A percentile compares a stretch with the other conserved stretches of the same genome.
Evolutionary conservation across 2,329 filamentous ascomycete genomes (phyloP).

Genomic region (Penicillium sp.): DNA sequence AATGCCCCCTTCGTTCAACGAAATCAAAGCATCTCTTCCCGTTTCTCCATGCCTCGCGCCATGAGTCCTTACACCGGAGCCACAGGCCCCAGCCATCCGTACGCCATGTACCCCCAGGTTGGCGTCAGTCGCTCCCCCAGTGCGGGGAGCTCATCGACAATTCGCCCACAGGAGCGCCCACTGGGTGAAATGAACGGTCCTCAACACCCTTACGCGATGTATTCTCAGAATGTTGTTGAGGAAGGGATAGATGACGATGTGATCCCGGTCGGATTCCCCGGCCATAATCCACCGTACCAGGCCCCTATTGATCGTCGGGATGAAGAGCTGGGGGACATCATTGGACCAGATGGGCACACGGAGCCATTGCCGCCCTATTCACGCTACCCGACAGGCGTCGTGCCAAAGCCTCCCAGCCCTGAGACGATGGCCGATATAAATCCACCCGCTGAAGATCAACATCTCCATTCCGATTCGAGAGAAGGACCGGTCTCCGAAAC

Average conservation of each 20-base stretch:
- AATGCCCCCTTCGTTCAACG: conserved; percentile 34
- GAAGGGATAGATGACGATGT: conserved; percentile 46
- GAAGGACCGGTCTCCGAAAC: conserved; percentile 28
- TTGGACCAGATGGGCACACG: conserved; percentile 80
- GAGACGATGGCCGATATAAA: conserved; percentile 28
- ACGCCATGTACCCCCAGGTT: conserved; percentile 77
- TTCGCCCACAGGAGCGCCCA: conserved; percentile 54
- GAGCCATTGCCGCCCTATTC: conserved; percentile 91
- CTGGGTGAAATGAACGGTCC: conserved; percentile 61
- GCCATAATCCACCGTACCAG: conserved; percentile 61
- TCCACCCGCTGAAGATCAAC: conserved; percentile 48
- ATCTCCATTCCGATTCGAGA: conserved; percentile 38
- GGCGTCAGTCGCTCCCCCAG: conserved; percentile 55
- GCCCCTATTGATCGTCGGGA: conserved; percentile 61
- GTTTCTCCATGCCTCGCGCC: conserved; percentile 44
- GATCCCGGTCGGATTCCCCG: conserved; percentile 70
- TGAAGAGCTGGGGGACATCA: conserved; percentile 79
- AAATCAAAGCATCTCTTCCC: conserved; percentile 43
- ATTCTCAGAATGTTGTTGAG: conserved; percentile 71
- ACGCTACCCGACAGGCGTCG: conserved; percentile 73
- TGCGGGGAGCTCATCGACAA: conserved; percentile 65
- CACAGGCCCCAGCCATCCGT: conserved; percentile 73
- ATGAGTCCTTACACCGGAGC: conserved; percentile 65
- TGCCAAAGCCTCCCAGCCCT: conserved; percentile 50
- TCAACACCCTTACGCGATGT: conserved; percentile 80